These are phyloP conservation scores for Arachnopeziza araneosa DNA, from an alignment of 2,329 filamentous ascomycete genomes.

Conservation along the genomic window DNA sequence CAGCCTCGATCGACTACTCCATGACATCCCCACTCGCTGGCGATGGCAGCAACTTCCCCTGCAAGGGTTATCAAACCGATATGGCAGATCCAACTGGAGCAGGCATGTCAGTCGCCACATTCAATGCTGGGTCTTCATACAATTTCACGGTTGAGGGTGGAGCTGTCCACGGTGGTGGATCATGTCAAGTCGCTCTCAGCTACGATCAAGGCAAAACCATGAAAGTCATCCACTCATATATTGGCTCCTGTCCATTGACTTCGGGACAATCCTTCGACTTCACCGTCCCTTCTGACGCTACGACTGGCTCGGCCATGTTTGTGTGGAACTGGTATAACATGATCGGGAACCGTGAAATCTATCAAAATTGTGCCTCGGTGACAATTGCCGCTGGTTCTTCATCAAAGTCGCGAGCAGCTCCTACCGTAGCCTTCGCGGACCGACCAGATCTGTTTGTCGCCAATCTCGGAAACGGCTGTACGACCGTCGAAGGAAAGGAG, in stretches of 20 bases:
- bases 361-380: constrained; percentile 60
- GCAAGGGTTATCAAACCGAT: constrained; percentile 18
- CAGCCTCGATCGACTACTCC: constrained; percentile 9
- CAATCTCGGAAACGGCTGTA: constrained; percentile 49
- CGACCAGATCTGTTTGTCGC: constrained; percentile 55
- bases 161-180: constrained; percentile 48
- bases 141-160: constrained; percentile 45
- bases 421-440: constrained; percentile 34
- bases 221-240: constrained; percentile 52
- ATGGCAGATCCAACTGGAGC: constrained; percentile 19
- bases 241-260: constrained; percentile 21
- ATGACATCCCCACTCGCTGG: constrained; percentile 9
- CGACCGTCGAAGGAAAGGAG: constrained; percentile 41
- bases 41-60: constrained; percentile 16
- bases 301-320: constrained; percentile 22
- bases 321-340: constrained; percentile 54
- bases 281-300: constrained; percentile 25
- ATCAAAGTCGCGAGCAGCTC: constrained; percentile 13
- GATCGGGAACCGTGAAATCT: constrained; percentile 58
- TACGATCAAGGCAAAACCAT: constrained; percentile 53
- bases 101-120: constrained; percentile 39
- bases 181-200: constrained; percentile 55
- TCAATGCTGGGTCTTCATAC: constrained; percentile 45
- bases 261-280: constrained; percentile 21
- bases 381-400: constrained; percentile 34